phyloP scores from a whole-genome alignment of 768 basidiomycete species.

The Porpolomopsis calyptriformis region DNA sequence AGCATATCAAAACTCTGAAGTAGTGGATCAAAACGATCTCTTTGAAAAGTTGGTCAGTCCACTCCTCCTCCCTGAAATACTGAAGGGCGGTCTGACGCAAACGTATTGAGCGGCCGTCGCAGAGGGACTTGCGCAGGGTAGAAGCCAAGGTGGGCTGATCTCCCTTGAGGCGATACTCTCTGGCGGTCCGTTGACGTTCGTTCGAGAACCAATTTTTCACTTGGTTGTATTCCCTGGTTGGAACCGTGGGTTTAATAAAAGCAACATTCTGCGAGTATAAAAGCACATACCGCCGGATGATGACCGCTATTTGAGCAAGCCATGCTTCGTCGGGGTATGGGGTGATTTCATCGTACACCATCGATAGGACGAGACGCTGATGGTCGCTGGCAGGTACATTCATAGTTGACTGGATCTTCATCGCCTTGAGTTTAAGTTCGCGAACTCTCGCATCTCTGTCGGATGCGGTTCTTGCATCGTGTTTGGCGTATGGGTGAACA shows the following conservation, averaged over 20 bases:
- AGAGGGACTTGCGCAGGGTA: constrained; percentile 23
- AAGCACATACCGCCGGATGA: constrained; percentile 49
- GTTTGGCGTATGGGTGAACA: neutral
- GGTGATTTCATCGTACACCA: constrained; percentile 57
- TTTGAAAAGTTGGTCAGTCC: constrained; percentile 54
- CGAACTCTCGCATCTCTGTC: neutral
- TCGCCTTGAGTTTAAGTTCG: neutral
- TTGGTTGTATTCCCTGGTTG: constrained; percentile 2
- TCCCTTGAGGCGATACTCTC: constrained; percentile 13
- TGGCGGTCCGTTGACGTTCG: constrained; percentile 38
- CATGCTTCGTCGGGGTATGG: constrained; percentile 55
- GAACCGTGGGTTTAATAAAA: no score
- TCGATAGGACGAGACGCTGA: constrained; percentile 48
- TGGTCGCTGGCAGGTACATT: constrained; percentile 48
- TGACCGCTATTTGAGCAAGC: constrained; percentile 47
- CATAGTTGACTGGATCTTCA: constrained; percentile 1
- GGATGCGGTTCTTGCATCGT: neutral
- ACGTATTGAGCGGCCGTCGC: constrained; percentile 32
- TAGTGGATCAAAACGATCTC: constrained; percentile 51
- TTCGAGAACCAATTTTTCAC: constrained; percentile 62
- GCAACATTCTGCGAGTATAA: no score
- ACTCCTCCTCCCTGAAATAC: constrained; percentile 32
- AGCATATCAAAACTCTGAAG: constrained; percentile 23
- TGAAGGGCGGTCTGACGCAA: constrained; percentile 39
- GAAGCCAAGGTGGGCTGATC: neutral